These are phyloP conservation scores for Aegle marmelos DNA, from an alignment of 345 rosid species.

Conservation along the genomic window DNA sequence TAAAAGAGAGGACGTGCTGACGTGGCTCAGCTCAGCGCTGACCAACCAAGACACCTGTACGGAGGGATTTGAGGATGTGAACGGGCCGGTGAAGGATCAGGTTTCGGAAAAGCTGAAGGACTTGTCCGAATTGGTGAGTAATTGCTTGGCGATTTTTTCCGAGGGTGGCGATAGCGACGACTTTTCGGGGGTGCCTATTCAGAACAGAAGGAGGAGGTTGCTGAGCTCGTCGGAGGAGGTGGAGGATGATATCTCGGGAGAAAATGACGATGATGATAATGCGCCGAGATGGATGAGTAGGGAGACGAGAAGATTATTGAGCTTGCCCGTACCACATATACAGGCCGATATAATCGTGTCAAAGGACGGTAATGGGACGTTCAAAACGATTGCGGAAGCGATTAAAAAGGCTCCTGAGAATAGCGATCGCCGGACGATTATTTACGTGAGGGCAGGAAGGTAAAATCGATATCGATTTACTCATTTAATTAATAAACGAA, in stretches of 20 bases:
- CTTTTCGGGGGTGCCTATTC: constrained; percentile 83
- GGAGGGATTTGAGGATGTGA: constrained; percentile 67
- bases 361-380: constrained; percentile 77
- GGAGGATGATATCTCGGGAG: constrained; percentile 21
- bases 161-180: constrained; percentile 40
- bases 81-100: constrained; percentile 61
- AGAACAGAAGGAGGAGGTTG: constrained; percentile 65
- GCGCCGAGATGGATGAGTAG: constrained; percentile 63
- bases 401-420: constrained; percentile 82
- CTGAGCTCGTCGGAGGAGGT: not conserved
- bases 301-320: constrained; percentile 57
- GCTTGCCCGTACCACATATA: constrained; percentile 50
- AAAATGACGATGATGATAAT: constrained; percentile 23
- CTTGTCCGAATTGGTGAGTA: constrained; percentile 85
- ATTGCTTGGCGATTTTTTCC: constrained; percentile 78
- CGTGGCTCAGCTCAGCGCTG: constrained; percentile 94
- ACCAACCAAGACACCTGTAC: constrained; percentile 94
- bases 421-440: constrained; percentile 66
- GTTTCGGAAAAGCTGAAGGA: constrained; percentile 56
- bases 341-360: constrained; percentile 89
- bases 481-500: too few species aligned
- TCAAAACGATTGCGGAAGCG: constrained; percentile 79
- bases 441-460: constrained; percentile 95
- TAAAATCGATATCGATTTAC: constrained; percentile 12
- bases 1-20: constrained; percentile 56